Evolutionary conservation across 768 basidiomycete species (phyloP).

Genomic region (Dendrothele bispora): DNA sequence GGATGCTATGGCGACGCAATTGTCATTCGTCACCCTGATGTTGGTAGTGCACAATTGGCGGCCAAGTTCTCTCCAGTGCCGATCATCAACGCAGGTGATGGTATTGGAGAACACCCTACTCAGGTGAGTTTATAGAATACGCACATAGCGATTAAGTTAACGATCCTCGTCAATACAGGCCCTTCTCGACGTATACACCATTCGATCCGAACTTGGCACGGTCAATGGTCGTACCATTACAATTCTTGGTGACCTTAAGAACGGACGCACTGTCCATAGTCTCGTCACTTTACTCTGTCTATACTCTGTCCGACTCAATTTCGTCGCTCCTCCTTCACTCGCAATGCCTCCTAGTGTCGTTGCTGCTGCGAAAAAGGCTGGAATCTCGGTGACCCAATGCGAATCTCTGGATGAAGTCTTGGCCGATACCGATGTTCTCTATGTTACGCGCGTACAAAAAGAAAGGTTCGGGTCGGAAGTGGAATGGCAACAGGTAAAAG

Average conservation of each 20-base stretch:
- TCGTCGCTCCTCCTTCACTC: constrained; percentile 85
- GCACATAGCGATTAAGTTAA: constrained; percentile 5
- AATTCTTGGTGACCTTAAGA: constrained; percentile 93
- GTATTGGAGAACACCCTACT: constrained; percentile 95
- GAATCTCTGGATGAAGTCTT: constrained; percentile 92
- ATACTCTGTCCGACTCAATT: constrained; percentile 93
- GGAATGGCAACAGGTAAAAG: constrained; percentile 91
- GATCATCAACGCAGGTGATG: constrained; percentile 95
- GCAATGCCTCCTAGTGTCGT: constrained; percentile 90
- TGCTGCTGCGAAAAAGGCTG: constrained; percentile 79
- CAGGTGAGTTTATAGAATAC: constrained; percentile 57
- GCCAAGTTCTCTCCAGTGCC: constrained; percentile 96
- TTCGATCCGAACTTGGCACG: constrained; percentile 95
- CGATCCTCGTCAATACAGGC: constrained; percentile 47
- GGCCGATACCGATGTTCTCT: constrained; percentile 91
- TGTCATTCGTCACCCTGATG: constrained; percentile 90
- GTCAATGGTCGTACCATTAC: constrained; percentile 96
- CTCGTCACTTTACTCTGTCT: constrained; percentile 89
- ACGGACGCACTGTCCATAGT: constrained; percentile 96
- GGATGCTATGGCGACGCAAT: constrained; percentile 95
- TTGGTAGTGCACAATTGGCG: constrained; percentile 93
- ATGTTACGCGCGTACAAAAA: constrained; percentile 94
- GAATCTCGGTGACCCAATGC: constrained; percentile 74
- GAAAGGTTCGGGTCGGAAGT: constrained; percentile 81
- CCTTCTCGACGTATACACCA: constrained; percentile 87